Conservation (phyloP, 768 basidiomycete genomes). For the Albatrellus ellisii region DNA sequence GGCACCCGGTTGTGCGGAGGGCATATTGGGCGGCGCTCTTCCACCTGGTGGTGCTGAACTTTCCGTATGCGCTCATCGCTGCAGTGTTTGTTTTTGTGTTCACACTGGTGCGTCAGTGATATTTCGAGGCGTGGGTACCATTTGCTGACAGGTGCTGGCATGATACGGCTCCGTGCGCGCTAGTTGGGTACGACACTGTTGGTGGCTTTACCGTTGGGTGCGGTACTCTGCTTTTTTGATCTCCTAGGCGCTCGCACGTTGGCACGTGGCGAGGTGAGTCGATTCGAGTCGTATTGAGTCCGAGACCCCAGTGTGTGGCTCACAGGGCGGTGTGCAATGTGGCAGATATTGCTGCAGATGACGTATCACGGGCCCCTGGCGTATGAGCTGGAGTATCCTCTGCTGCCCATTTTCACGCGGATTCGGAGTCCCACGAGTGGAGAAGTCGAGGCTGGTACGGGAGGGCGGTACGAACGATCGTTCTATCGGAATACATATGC, state of each 20-base stretch:
- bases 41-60: constrained; percentile 63
- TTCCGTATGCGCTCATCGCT: constrained; percentile 66
- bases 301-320: neutral
- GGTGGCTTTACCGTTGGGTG: constrained; percentile 68
- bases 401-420: constrained; percentile 65
- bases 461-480: constrained; percentile 35
- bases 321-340: too few relatives aligned
- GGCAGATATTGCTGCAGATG: constrained; percentile 51
- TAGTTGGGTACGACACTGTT: constrained; percentile 72
- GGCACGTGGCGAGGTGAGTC: constrained; percentile 52
- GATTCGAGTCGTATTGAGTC: too few relatives aligned
- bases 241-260: constrained; percentile 62
- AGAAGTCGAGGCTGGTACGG: constrained; percentile 35
- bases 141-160: too few relatives aligned
- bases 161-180: neutral
- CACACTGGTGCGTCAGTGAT: constrained; percentile 47
- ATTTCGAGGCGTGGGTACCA: neutral
- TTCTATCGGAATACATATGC: constrained; percentile 76
- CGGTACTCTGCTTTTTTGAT: constrained; percentile 65
- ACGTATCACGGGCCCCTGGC: constrained; percentile 57
- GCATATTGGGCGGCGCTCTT: constrained; percentile 56
- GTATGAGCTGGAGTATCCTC: constrained; percentile 50
- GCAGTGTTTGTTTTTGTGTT: constrained; percentile 73
- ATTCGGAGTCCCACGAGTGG: constrained; percentile 32
- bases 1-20: constrained; percentile 39